Conservation (phyloP, 2,329 filamentous ascomycete species). For the Domatiomyces catenatus region DNA sequence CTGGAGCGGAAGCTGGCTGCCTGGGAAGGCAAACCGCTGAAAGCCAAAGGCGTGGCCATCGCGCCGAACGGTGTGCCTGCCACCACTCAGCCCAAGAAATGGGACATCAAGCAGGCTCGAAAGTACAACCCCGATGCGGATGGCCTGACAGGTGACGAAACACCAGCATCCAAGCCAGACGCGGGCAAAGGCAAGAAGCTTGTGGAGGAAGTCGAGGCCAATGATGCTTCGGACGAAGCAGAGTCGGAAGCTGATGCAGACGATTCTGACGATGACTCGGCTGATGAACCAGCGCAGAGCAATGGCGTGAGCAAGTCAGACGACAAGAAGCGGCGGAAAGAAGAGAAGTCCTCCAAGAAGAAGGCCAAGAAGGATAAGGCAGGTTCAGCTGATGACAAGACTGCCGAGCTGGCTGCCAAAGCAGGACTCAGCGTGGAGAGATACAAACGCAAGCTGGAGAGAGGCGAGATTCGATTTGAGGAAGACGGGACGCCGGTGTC, state of each 20-base stretch:
- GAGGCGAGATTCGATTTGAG: slow-evolving; percentile 55
- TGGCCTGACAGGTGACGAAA: slow-evolving; percentile 56
- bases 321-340: slow-evolving; percentile 28
- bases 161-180: slow-evolving; percentile 35
- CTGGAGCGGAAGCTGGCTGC: slow-evolving; percentile 34
- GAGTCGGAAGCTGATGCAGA: slow-evolving; percentile 29
- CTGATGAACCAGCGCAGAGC: slow-evolving; percentile 18
- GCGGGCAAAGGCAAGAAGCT: slow-evolving; percentile 31
- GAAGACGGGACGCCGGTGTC: slow-evolving; percentile 50
- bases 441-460: slow-evolving; percentile 64
- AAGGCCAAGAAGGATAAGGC: slow-evolving; percentile 27
- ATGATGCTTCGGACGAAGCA: slow-evolving; percentile 26
- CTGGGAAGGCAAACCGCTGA: slow-evolving; percentile 80
- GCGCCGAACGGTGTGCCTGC: slow-evolving; percentile 54
- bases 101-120: slow-evolving; percentile 78
- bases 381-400: slow-evolving; percentile 24
- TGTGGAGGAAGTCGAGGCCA: slow-evolving; percentile 27
- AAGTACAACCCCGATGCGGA: slow-evolving; percentile 95
- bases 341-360: slow-evolving; percentile 19
- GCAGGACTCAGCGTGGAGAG: slow-evolving; percentile 58
- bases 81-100: slow-evolving; percentile 50
- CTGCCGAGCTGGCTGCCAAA: slow-evolving; percentile 46
- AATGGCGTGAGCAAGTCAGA: slow-evolving; percentile 18
- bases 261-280: slow-evolving; percentile 22
- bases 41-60: slow-evolving; percentile 59